Evolutionary conservation across 2,329 filamentous ascomycete species (phyloP).

Genomic region (Byssothecium circinans): DNA sequence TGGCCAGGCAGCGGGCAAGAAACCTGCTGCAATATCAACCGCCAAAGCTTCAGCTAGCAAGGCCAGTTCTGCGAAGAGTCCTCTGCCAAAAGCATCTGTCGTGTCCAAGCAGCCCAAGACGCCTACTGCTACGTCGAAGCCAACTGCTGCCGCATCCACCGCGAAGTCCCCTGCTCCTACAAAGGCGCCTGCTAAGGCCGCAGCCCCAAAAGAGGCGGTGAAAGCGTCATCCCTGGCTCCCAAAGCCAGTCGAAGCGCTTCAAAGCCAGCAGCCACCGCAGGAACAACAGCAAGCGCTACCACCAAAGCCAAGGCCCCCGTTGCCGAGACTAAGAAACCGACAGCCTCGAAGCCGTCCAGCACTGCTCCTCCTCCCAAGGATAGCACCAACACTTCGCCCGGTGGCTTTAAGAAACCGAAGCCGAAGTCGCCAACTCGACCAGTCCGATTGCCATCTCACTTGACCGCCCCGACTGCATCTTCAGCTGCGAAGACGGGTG

Average conservation of each 20-base stretch:
- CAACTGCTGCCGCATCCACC: constrained; percentile 17
- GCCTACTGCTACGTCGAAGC: constrained; percentile 34
- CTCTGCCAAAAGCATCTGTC: constrained; percentile 30
- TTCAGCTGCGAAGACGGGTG: constrained; percentile 65
- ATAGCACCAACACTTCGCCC: constrained; percentile 24
- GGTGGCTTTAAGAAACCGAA: constrained; percentile 43
- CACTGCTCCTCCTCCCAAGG: constrained; percentile 21
- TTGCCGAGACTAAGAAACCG: constrained; percentile 30
- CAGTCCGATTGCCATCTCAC: constrained; percentile 66
- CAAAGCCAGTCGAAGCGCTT: constrained; percentile 32
- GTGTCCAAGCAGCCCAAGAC: constrained; percentile 25
- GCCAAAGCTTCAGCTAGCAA: constrained; percentile 29
- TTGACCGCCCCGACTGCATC: constrained; percentile 71
- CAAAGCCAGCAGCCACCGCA: constrained; percentile 25
- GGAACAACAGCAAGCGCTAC: constrained; percentile 24
- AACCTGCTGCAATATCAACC: constrained; percentile 37
- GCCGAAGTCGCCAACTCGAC: constrained; percentile 66
- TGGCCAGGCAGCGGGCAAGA: constrained; percentile 31
- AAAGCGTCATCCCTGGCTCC: constrained; percentile 18
- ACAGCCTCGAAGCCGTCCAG: constrained; percentile 17
- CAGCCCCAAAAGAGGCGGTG: constrained; percentile 25
- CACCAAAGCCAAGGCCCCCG: constrained; percentile 26
- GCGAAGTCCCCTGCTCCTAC: constrained; percentile 20
- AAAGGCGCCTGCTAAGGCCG: constrained; percentile 15
- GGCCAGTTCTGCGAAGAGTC: constrained; percentile 32